Base-by-base conservation (phyloP, 371 early-diverging fungal species). In the Mucor racemosus region DNA sequence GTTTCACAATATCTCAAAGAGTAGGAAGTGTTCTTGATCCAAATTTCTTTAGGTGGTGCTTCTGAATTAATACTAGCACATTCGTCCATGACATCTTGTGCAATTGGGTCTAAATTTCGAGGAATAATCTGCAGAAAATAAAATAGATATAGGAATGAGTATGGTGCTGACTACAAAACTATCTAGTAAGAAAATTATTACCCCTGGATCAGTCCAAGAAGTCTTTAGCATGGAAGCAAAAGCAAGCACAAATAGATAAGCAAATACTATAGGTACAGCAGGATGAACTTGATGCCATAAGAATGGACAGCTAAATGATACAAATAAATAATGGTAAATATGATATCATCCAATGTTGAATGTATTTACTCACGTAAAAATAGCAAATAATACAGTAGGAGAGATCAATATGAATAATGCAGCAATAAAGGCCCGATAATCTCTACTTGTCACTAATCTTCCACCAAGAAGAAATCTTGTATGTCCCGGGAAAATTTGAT, bases 1-100 rank as follows among this genome's bases (percentile, higher is more conserved):
- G 97, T 95, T 33, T 89, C 87, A 79, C 98, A 97, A 76, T 92
- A 97, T 66, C 94, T 95, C 95, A 96, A 76, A 57, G 84, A 78
- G n/a, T 92, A 77, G 8, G 74, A 65, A 41, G 80, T 75, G 14
- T 82, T 86, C 50, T 93, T 92, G 40, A 95, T 81, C 6, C 73
- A 64, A 13, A 93, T 85, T 46, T 90, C 82, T 67, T 88, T 90
- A 5, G 62, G 82, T 54, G 67, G 82, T 65, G 65, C 75, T 66
- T 75, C 54, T 35, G 64, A 59, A 69, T 75, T 72, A 69, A 84
- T 74, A 54, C 86, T 69, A 58, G 75, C 74, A 54, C 65, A 65
- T 33, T 72, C 58, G 10, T 77, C 69, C 48, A 65, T 57, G 0
- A 21, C 9, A 38, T 70, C 78, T 64, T 71, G 58, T 15, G 67